Evolutionary conservation across 2,329 filamentous ascomycete genomes (phyloP), one percentile per base, ranked within the genome.

Genomic region (Rhytidhysteron rufulum): DNA sequence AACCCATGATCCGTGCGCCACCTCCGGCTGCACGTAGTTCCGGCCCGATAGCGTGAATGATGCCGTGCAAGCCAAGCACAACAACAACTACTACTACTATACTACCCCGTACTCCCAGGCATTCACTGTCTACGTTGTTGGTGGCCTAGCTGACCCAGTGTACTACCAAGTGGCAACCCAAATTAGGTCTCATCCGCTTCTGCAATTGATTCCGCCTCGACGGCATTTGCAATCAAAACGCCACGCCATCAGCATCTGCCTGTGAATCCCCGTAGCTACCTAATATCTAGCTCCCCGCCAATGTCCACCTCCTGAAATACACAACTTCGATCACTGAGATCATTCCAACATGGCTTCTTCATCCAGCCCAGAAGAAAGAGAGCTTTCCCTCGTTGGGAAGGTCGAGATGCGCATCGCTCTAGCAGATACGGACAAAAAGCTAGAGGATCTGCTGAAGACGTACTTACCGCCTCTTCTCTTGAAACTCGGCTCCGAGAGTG

Each of bases 371-470:
- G 82, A 86, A 66, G 75, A 85, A 65, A 80, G 83, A 47, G 89
- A 95, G 75, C 75, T 95, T 51, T 79, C 82, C 50, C 79, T 96
- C 46, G 79, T 95, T 38, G 86, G 86, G 56, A 91, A 87, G 60
- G 85, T 95, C 33, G 89, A 94, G 64, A 80, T 93, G 58, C 80
- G 83, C 48, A 93, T 96, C 55, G 85, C 80, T 20, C 79, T 91
- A 38, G 85, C 90, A 20, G 86, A 88, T 53, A 83, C 88, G 37
- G 91, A 96, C 61, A 75, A 80, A 47, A 94, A 91, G 68, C 78
- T 98, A 1, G 81, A 91, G 61, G 70, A 81, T 18, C 73, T 93
- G 13, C 74, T 98, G 15, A 81, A 85, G 55, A 82, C 79, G 31
- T 96, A 91, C 58, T 74, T 98, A 19, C 72, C 86, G 3, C 85